Base-by-base conservation (phyloP, 345 rosid species). In the Pistacia integerrima region DNA sequence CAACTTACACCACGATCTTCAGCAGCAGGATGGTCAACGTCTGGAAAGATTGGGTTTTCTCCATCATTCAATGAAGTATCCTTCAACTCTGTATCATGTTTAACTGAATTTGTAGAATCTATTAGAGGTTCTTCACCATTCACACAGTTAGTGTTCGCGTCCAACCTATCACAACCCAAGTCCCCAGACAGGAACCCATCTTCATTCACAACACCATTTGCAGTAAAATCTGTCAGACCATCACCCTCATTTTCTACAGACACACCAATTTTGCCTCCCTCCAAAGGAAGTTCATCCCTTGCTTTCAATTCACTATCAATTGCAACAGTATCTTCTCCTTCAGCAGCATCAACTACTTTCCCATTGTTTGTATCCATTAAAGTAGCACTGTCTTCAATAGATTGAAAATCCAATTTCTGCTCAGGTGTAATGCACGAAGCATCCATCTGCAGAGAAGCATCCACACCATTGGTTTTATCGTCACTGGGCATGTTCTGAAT, bases 1-100 rank as follows among this genome's bases (percentile, higher is more conserved):
- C 52, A 67, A 85, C 92, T 87, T 90, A 90, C 98, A 68, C 66
- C 77, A 64, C 51, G 72, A 80, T 88, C 80, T 74, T 73, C 85
- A 61, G 33, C 59, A 74, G 77, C 28, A 80, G 68, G 74, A 62
- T 81, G 71, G 75, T 77, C 81, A 80, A 79, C 78, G 75, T 80
- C 87, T 69, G 72, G 81, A 75, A 69, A 49, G 17, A 44, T 46
- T 28, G 82, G 68, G 76, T 67, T 70, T 60, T 78, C 81, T 41
- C 74, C 83, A 62, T 64, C 78, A 76, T 72, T 49, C 57, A 77
- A 58, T 25, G 82, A 77, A 74, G 77, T 67, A 41, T 58, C 76
- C 41, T 60, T 67, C 2, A 61, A 56, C 67, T 77, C 83, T 6
- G 8, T 61, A 76, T 73, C 85, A 67, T 52, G 55, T 74, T 75